Evolutionary conservation across 2,329 filamentous ascomycete genomes (phyloP), one percentile per base, ranked within the genome.

Genomic region (Colletotrichum musae): DNA sequence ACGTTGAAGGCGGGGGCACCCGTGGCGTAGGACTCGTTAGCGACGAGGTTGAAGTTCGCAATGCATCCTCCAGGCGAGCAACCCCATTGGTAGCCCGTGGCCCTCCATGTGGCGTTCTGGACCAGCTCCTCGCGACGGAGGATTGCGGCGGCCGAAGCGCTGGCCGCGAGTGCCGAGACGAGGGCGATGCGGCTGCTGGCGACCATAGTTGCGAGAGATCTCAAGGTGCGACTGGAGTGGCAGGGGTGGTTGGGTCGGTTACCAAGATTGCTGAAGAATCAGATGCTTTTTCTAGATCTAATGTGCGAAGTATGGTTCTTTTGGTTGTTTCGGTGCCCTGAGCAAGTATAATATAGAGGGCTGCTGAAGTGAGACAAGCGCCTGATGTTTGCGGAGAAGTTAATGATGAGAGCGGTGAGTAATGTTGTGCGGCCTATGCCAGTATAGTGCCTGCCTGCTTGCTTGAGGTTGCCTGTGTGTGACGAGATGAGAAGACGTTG

Each of bases 11-110:
- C 73, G 2, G 76, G 76, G 3, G 75, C 75, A 7, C 60, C 71
- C 13, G 43, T 4, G 4, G 67, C 54, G 73, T 77, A 77, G 47
- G 64, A 73, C 12, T 71, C 73, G 0, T 68, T 52, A 10, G 73
- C 74, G 50, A 52, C 64, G 50, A 78, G 64, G 57, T 73, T 73
- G 68, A 76, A 78, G 12, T 26, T 48, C 0, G 73, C 63, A 48
- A 60, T 68, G 73, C 76, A 78, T 39, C 73, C 72, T 18, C 74
- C 74, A 0, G 75, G 73, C 2, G 72, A 73, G 70, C 76, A 77
- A 45, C 71, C 73, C 68, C 58, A 68, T 2, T 45, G 41, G 52
- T 70, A 70, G 52, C 68, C 48, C 18, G 53, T 24, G 18, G 58
- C 64, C 6, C 2, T 4, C 68, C 68, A 70, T 24, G 26, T 56